Base-by-base conservation (phyloP, 2,329 filamentous ascomycete species). In the Cercospora canescens region DNA sequence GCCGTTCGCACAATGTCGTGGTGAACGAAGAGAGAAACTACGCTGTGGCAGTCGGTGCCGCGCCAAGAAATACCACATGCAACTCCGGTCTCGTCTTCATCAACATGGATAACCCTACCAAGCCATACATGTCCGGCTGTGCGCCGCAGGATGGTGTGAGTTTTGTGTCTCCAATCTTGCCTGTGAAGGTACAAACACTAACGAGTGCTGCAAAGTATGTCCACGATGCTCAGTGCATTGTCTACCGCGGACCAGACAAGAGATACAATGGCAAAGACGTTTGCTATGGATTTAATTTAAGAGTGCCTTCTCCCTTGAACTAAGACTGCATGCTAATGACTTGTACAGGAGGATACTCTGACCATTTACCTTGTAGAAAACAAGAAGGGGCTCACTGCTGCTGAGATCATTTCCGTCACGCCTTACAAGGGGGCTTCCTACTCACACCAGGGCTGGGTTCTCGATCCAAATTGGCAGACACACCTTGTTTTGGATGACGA, bases 401-500 rank as follows among this genome's bases (percentile, higher is more conserved):
- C 54, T n/a, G 79, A 73, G 52, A 77, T 84, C 68, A 83, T 85
- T 73, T 84, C 82, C 58, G 76, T 77, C 62, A 84, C 81, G 1
- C 78, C 79, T 0, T 86, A 85, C 71, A 77, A 79, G n/a, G 83
- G 84, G 26, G 80, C 80, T 11, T 70, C 77, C 24, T 86, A 86
- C 74, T 83, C 83, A 18, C 85, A 87, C 69, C 84, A 85, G 72
- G 85, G 85, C 7, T 85, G 83, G 82, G 75, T 86, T 7, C 77
- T 83, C 24, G 82, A 86, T 71, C 62, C 65, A 2, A 73, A 76
- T 16, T 69, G 67, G 67, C 72, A 80, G 60, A 72, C 80, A 54
- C 85, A 79, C 71, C 79, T 86, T 3, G 77, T 86, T 16, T 72
- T 85, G 6, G 84, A 86, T 67, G 84, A 86, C 67, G 84, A 86